Percentiles rank a stretch among this genome's conserved stretches.
phyloP scores from a whole-genome alignment of 2,329 filamentous ascomycete species.

The Cercospora zeina region DNA sequence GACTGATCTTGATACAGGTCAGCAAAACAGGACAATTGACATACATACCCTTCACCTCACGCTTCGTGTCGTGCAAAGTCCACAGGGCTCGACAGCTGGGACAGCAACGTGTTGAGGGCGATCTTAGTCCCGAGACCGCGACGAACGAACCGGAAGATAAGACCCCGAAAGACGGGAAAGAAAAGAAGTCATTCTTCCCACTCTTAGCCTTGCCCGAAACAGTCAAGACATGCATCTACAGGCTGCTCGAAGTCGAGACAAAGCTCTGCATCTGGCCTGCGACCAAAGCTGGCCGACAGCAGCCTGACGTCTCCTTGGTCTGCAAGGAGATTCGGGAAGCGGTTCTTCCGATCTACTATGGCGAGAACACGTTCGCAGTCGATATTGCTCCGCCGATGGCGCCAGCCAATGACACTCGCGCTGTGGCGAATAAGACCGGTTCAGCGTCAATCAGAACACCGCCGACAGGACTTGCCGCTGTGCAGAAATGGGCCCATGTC shows the following conservation, averaged over 20 bases:
- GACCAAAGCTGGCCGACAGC: constrained; percentile 23
- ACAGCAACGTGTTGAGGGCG: background rate
- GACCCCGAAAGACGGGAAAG: background rate
- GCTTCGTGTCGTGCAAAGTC: constrained; percentile 9
- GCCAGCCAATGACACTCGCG: background rate
- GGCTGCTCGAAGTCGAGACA: constrained; percentile 27
- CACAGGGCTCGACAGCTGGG: background rate
- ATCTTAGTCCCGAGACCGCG: background rate
- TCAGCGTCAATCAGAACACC: background rate
- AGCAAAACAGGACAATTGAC: constrained; percentile 1
- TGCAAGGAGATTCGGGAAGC: constrained; percentile 29
- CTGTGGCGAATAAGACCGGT: background rate
- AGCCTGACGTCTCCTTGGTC: constrained; percentile 35
- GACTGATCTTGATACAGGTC: constrained; percentile 3
- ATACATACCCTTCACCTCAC: constrained; percentile 1
- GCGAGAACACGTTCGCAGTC: constrained; percentile 32
- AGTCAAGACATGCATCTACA: constrained; percentile 27
- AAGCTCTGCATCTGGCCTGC: constrained; percentile 30
- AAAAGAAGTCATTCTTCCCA: background rate
- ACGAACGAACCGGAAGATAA: background rate
- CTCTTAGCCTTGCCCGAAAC: constrained; percentile 20
- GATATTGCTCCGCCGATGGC: constrained; percentile 12
- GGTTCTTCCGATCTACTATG: constrained; percentile 34
- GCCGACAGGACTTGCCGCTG: constrained; percentile 11
- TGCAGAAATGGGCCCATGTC: constrained; percentile 25